phyloP scores from a whole-genome alignment of 768 basidiomycete species.

The Tephrocybe sp. region DNA sequence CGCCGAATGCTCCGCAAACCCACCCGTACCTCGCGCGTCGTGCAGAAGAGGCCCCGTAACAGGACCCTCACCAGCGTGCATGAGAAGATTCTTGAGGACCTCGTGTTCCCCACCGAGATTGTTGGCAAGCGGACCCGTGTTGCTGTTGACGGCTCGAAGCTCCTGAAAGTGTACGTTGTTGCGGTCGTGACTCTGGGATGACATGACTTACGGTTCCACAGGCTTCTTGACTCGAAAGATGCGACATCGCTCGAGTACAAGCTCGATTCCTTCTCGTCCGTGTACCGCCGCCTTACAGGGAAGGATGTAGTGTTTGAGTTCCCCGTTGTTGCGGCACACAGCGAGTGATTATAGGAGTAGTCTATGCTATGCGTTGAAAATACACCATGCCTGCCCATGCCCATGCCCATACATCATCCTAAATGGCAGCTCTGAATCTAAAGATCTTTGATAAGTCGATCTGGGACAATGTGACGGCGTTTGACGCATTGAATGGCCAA shows the following conservation, averaged over 20 bases:
- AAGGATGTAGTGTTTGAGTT: conserved; percentile 97
- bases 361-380: conserved; percentile 25
- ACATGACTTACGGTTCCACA: conserved; percentile 31
- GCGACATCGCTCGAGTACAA: conserved; percentile 99
- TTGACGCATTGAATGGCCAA: too few species aligned
- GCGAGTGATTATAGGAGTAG: conserved; percentile 28
- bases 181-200: conserved; percentile 13
- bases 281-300: conserved; percentile 93
- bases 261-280: conserved; percentile 97
- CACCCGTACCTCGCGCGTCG: conserved; percentile 86
- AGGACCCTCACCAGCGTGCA: conserved; percentile 97
- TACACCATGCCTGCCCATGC: conserved; percentile 13
- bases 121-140: conserved; percentile 98
- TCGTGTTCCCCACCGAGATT: conserved; percentile 98
- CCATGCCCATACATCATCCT: too few species aligned
- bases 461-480: conserved; percentile 13
- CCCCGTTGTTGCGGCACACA: conserved; percentile 73
- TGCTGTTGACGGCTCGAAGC: conserved; percentile 89
- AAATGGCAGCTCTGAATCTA: neutral
- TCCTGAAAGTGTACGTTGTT: conserved; percentile 90
- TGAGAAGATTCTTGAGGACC: conserved; percentile 98
- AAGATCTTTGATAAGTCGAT: conserved; percentile 13
- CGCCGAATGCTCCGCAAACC: conserved; percentile 98
- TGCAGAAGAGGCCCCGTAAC: conserved; percentile 95
- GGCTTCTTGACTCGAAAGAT: conserved; percentile 97